phyloP scores from a whole-genome alignment of 202 grass and related monocot species.

The Cymbopogon flexuosus region DNA sequence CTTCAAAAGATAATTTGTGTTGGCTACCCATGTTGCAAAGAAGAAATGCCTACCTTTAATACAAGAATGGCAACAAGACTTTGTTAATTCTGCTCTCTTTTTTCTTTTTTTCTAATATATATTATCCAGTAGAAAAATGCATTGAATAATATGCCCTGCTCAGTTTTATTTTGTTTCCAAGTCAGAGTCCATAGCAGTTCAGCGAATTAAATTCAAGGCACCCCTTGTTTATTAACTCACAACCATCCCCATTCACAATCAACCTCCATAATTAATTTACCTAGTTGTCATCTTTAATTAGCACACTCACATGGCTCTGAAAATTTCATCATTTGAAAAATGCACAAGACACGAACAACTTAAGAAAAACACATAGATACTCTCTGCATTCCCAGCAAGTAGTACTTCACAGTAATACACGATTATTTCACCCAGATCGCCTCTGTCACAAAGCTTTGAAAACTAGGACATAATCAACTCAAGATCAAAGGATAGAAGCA shows the following conservation, averaged over 20 bases:
- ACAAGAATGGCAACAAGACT: neutral
- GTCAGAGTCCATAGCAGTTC: neutral
- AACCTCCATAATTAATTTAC: neutral
- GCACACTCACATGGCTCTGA: neutral
- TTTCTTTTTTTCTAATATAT: neutral
- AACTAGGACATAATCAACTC: neutral
- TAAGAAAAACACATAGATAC: neutral
- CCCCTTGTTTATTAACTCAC: neutral
- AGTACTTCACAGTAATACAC: neutral
- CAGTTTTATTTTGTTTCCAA: conserved; percentile 1
- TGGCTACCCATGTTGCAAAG: neutral
- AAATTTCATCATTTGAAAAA: neutral
- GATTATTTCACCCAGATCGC: neutral
- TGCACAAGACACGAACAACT: neutral
- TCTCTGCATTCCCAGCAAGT: neutral
- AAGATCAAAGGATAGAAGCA: neutral
- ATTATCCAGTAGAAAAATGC: neutral
- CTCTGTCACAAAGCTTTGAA: neutral
- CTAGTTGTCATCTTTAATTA: neutral
- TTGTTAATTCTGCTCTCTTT: neutral
- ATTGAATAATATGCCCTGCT: neutral
- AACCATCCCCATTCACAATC: neutral
- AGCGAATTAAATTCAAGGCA: neutral
- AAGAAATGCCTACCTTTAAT: neutral
- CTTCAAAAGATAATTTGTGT: neutral